Evolutionary conservation across 176 grass and related monocot species (phyloP), one percentile per base, ranked within the genome.

Genomic region (Oryza rufipogon): DNA sequence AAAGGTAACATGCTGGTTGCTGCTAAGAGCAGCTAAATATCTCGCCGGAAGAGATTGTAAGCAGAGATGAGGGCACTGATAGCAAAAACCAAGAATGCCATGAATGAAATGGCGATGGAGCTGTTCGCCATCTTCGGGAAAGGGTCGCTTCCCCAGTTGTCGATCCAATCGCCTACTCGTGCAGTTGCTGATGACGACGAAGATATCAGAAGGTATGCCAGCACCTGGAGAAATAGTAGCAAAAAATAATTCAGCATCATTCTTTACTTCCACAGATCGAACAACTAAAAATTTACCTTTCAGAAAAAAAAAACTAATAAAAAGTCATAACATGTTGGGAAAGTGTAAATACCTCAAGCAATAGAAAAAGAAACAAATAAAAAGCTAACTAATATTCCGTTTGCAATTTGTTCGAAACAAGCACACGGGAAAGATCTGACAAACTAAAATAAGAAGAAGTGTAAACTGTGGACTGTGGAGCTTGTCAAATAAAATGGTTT

Each of bases 181-280:
- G 91, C 91, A 23, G 90, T 99, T 20, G 96, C 96, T 61, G 96
- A 92, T 26, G 96, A 99, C 1, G 90, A 94, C 0, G 96, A 87
- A 9, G 96, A 99, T 74, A 99, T 96, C 86, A 99, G 47, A 67
- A 99, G 93, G 90, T 99, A 96, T 71, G 96, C 84, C 10, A 99
- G 30, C 44, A 89, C 72, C 91, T 98, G 81, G 61, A 85, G 63
- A 9, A 36, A 66, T 20, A 20, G 90, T 74, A 76, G 12, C 58
- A 70, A 64, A 36, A 71, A 65, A 86, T 64, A 48, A 48, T 54
- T 84, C 34, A 85, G 48, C 11, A 51, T 54, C 15, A 8, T 36
- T 48, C 46, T 64, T 36, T 16, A 30, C 11, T 68, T 60, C 41
- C 26, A 84, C 7, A 66, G 61, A 61, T 76, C 68, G 7, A 19